Evolutionary conservation across 164 flowering plant genomes (phyloP), one percentile per base, ranked within the genome.

Genomic region (Vitis riparia): DNA sequence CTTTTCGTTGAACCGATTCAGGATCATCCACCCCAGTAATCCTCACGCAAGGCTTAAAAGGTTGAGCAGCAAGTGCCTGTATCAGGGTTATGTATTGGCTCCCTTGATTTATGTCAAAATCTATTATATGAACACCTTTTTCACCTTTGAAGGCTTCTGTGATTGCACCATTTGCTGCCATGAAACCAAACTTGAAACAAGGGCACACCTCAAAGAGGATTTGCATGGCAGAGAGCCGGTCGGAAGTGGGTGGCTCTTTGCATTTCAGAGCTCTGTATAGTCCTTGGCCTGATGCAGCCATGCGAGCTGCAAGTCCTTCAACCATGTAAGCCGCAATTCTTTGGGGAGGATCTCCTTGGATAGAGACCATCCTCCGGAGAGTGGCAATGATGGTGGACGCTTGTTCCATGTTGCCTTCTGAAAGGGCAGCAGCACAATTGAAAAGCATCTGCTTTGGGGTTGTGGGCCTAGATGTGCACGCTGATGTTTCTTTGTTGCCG

Each of bases 291-390:
- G 99, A 93, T 8, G 86, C 76, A 61, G 90, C 94, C 78, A 95
- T 75, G 2, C 99, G 91, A 19, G 99, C 99, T 4, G 90, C 97
- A 57, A 95, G 92, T 47, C 97, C 99, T 83, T 95, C 99, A 48
- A 91, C 92, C 99, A 95, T 95, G 84, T 95, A 95, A 3, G 99
- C 98, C 56, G 98, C 96, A 63, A 90, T 90, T 69, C 99, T 87
- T 48, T 89, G 84, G 9, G 90, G 72, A 8, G 99, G 99, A 55
- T 95, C 97, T 57, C 99, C 99, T 72, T 91, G 94, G 62, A 95
- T 86, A 0, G 99, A 93, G 19, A 95, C 99, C 78, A 80, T 78
- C 70, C 85, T 84, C 6, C 97, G 82, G 9, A 95, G 97, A 37
- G 84, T 76, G 55, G 76, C 76, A 63, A 95, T 85, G 64, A 87